Conservation (phyloP, 768 basidiomycete genomes). For the Cyathus striatus region DNA sequence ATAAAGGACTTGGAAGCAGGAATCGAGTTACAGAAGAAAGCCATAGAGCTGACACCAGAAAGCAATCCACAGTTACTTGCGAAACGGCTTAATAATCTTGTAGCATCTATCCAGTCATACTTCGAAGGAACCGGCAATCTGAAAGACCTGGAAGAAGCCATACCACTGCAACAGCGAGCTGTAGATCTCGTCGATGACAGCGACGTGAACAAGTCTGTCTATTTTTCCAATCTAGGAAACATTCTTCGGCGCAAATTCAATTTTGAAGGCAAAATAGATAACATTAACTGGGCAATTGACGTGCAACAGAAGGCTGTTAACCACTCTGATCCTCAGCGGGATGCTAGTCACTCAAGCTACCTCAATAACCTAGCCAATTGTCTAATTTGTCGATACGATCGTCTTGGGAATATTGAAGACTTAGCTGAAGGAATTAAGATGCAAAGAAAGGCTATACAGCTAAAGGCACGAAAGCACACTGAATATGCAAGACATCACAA, state of each 20-base stretch:
- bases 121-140: no score
- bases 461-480: neutral
- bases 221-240: constrained; percentile 5
- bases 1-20: neutral
- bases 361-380: neutral
- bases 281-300: constrained; percentile 11
- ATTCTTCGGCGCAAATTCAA: constrained; percentile 7
- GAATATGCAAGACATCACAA: neutral
- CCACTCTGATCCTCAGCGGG: neutral
- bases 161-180: neutral
- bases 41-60: no score
- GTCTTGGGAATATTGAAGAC: neutral
- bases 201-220: neutral
- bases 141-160: neutral
- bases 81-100: no score
- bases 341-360: neutral
- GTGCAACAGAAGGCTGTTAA: constrained; percentile 3
- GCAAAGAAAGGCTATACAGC: neutral
- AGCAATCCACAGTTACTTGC: no score
- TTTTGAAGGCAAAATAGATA: constrained; percentile 5
- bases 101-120: no score
- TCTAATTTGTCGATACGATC: neutral
- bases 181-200: neutral
- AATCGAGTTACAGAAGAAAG: no score
- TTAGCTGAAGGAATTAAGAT: neutral